phyloP scores from a whole-genome alignment of 2,329 filamentous ascomycete genomes.

The Ophiostoma tasmaniense region DNA sequence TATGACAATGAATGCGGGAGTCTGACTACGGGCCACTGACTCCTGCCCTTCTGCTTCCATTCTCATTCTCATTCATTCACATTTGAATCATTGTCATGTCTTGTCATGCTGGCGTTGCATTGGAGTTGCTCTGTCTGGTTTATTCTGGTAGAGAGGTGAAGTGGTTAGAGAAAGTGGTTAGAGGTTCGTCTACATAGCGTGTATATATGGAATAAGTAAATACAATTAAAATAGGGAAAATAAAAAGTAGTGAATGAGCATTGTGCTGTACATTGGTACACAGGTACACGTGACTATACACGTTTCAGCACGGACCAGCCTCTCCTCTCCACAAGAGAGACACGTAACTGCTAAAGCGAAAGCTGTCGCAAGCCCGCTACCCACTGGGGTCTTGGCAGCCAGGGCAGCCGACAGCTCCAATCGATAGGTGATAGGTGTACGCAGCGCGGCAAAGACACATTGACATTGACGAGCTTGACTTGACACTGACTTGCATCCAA shows the following conservation, averaged over 20 bases:
- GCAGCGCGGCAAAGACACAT: conserved; percentile 2
- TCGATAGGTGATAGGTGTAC: background rate
- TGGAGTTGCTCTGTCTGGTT: too few species aligned
- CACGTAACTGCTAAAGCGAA: conserved; percentile 19
- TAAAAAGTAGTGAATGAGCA: background rate
- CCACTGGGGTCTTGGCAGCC: conserved; percentile 3
- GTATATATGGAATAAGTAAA: background rate
- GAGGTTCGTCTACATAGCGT: background rate
- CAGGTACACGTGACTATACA: background rate
- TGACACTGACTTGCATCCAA: background rate
- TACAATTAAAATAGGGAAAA: background rate
- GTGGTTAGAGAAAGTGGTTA: too few species aligned
- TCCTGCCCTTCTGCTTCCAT: background rate
- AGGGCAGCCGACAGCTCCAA: background rate
- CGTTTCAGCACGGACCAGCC: conserved; percentile 6
- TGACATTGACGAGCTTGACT: background rate
- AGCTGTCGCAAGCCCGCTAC: conserved; percentile 12
- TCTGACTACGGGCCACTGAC: too few species aligned
- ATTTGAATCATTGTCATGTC: too few species aligned
- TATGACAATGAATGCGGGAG: conserved; percentile 16
- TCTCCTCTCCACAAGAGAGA: conserved; percentile 17
- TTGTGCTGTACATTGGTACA: too few species aligned
- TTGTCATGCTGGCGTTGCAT: too few species aligned
- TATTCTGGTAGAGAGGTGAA: too few species aligned
- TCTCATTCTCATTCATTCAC: too few species aligned